Evolutionary conservation across 2,329 filamentous ascomycete genomes (phyloP), one percentile per base, ranked within the genome.

Genomic region (Cercospora sp.): DNA sequence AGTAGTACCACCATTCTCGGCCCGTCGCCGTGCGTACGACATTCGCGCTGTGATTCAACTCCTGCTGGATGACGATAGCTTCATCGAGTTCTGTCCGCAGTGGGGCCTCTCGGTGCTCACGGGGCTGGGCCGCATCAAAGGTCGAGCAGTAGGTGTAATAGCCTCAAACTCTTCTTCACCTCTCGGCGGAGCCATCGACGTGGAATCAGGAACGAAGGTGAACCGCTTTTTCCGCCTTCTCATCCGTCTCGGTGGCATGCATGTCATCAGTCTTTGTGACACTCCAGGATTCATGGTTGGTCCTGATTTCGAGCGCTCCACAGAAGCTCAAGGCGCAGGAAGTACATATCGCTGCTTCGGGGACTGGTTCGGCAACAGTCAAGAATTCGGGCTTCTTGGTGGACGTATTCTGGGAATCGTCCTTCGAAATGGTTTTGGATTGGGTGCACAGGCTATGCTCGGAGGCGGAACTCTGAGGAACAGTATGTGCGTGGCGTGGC

Each of bases 221-320:
- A 53, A 53, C 24, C 49, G 49, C 49, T 24, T 53, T 3, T 24
- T 53, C 21, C 49, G 49, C 21, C 21, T 53, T 1, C 49, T 53
- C 21, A 53, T 53, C 24, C 49, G 49, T 3, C 10, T 53, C 12
- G 49, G 49, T 28, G 49, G 49, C 21, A 28, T 53, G 49, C 49
- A 53, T 28, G 0, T 28, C 21, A 53, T 53, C 21, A 53, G 49
- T 12, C 49, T 53, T 5, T 53, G 49, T 3, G 49, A 53, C 21
- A 53, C 49, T 16, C 49, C 49, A 53, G 49, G 49, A 53, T 53
- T 53, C 49, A 53, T 53, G 49, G 49, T 53, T 8, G 49, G 49
- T 2, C 49, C 49, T 7, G 49, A 53, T 2, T 53, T 53, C 6
- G 49, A 53, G 3, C 49, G 49, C 5, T 53, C 49, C 2, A 53